Evolutionary conservation across 2,329 filamentous ascomycete genomes (phyloP).

Genomic region (Aspergillus niger): DNA sequence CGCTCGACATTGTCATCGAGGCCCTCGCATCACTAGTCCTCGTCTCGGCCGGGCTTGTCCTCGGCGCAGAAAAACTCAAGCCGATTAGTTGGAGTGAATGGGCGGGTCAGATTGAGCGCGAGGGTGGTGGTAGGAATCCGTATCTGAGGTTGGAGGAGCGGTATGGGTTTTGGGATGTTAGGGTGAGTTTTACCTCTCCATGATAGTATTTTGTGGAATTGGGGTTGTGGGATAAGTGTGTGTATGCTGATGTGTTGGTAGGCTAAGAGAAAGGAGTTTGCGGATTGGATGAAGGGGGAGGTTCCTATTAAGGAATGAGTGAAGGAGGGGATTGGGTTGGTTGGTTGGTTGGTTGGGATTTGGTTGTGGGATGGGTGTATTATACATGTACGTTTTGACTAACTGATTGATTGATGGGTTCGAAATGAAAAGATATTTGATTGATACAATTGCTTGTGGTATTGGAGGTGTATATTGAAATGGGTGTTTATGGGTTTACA

Average conservation of each 20-base stretch:
- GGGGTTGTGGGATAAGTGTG: not conserved
- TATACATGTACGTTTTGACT: not conserved
- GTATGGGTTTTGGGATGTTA: conserved; percentile 83
- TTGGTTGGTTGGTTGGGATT: not conserved
- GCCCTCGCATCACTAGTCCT: conserved; percentile 76
- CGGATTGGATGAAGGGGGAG: conserved; percentile 64
- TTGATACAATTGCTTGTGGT: too few relatives aligned
- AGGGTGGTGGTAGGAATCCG: conserved; percentile 71
- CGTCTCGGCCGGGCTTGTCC: conserved; percentile 80
- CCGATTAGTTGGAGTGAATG: conserved; percentile 85
- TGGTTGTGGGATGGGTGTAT: not conserved
- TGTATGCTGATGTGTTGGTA: conserved; percentile 27
- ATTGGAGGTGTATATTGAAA: too few relatives aligned
- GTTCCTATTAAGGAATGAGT: conserved; percentile 32
- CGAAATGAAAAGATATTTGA: not conserved
- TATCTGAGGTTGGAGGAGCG: conserved; percentile 78
- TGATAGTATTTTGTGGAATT: not conserved
- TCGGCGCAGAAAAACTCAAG: conserved; percentile 73
- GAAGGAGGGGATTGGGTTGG: not conserved
- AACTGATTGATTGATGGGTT: not conserved
- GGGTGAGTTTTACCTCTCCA: conserved; percentile 53
- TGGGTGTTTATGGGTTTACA: too few relatives aligned
- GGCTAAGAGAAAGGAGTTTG: conserved; percentile 73
- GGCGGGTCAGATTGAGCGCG: conserved; percentile 71
- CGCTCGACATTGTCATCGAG: conserved; percentile 85